phyloP scores from a whole-genome alignment of 2,329 filamentous ascomycete genomes.

The Fusarium transvaalense region DNA sequence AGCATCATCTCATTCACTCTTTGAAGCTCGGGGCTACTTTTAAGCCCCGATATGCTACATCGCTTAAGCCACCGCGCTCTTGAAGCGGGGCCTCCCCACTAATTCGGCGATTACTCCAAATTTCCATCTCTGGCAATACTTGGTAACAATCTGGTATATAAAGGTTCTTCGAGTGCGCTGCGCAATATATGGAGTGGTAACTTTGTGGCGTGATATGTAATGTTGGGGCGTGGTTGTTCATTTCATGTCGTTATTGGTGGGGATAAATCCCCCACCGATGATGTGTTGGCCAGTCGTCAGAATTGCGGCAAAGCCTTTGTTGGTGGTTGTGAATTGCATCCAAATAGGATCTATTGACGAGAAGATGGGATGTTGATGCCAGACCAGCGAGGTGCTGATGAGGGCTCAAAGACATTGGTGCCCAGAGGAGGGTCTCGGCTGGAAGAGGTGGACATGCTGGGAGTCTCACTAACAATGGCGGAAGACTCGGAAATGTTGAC shows the following conservation, averaged over 20 bases:
- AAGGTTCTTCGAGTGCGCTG: not conserved
- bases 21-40: not conserved
- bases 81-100: not conserved
- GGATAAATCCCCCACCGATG: slow-evolving; percentile 3
- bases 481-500: slow-evolving; percentile 19
- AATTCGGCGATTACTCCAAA: not conserved
- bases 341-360: slow-evolving; percentile 4
- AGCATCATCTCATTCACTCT: not conserved
- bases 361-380: slow-evolving; percentile 20
- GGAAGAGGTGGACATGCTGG: slow-evolving; percentile 9
- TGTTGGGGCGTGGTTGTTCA: not conserved
- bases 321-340: not conserved
- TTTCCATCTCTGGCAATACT: not conserved
- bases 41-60: not conserved
- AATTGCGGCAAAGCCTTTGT: not conserved
- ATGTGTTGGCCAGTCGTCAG: not conserved
- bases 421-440: slow-evolving; percentile 43
- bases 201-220: not conserved
- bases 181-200: not conserved
- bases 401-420: slow-evolving; percentile 40
- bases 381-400: slow-evolving; percentile 43
- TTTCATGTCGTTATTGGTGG: slow-evolving; percentile 12
- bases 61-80: not conserved
- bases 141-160: not conserved
- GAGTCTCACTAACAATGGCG: slow-evolving; percentile 1